A percentile compares a stretch with the other conserved stretches of the same genome.
These are phyloP conservation scores for Colletotrichum shisoi DNA, from an alignment of 2,329 filamentous ascomycete genomes.

Conservation along the genomic window DNA sequence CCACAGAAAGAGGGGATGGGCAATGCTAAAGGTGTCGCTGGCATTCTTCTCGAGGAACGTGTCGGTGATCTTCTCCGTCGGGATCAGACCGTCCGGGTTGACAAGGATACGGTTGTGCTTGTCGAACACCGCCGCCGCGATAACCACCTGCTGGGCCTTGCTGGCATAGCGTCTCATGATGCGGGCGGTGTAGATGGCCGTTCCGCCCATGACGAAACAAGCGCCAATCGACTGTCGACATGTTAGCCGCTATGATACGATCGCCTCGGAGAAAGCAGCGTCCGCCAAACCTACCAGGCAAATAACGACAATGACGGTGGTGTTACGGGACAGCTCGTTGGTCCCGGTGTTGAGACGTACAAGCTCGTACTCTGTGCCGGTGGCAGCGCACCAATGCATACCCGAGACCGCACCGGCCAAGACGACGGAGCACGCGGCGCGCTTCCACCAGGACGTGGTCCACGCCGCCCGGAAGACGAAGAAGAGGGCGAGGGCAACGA, in stretches of 20 bases:
- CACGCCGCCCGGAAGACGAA: constrained; percentile 79
- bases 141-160: constrained; percentile 68
- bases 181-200: constrained; percentile 62
- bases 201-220: constrained; percentile 65
- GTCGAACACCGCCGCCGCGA: constrained; percentile 72
- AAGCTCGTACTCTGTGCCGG: constrained; percentile 73
- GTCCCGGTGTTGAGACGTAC: constrained; percentile 53
- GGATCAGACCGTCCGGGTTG: constrained; percentile 72
- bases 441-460: constrained; percentile 81
- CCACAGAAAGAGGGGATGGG: constrained; percentile 86
- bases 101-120: constrained; percentile 71
- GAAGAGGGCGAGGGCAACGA: constrained; percentile 75
- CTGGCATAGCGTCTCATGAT: constrained; percentile 62
- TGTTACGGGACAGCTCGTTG: constrained; percentile 63
- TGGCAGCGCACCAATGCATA: constrained; percentile 85
- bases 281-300: constrained; percentile 63
- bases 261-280: not conserved
- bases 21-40: constrained; percentile 77
- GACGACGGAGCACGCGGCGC: constrained; percentile 69
- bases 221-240: constrained; percentile 64
- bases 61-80: constrained; percentile 79
- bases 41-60: constrained; percentile 72
- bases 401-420: constrained; percentile 79
- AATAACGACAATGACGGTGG: constrained; percentile 76
- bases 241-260: constrained; percentile 8